Base-by-base conservation (phyloP, 2,329 filamentous ascomycete genomes). In the Rhynchosporium graminicola region DNA sequence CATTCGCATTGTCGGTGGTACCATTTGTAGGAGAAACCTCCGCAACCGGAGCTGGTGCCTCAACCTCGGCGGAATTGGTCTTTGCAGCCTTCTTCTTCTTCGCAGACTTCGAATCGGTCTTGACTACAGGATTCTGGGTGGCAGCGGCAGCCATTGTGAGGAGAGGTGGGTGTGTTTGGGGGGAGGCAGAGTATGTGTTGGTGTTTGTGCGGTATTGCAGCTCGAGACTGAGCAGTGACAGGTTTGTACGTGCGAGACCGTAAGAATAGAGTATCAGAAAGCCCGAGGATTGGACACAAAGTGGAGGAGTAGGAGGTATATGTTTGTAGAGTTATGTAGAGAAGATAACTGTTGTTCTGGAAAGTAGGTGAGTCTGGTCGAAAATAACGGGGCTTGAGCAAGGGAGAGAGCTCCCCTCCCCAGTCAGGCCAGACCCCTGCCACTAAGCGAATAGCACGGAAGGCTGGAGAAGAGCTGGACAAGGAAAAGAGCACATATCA, bases 61-160 rank as follows among this genome's bases (percentile, higher is more conserved):
- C 83, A 46, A 82, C 79, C 31, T 84, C 81, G 61, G 83, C 80
- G 48, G 84, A 86, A 62, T 83, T 80, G 72, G 75, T 75, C 79
- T 82, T 85, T 67, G 81, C 74, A 59, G 76, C 78, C 80, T 86
- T 86, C 83, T 90, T 90, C 82, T 88, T 89, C 79, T 83, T 86
- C 67, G 85, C 81, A 65, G 83, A 81, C 79, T 90, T 89, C 70
- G 87, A 81, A 69, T 89, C 84, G 70, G 82, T 75, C 72, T 82
- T 81, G 68, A 81, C 78, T 70, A 83, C 80, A 68, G 88, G 82
- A 78, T 88, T 88, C 75, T 86, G 83, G 71, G 85, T 80, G 67
- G 83, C 76, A 69, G 86, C 74, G 60, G 86, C 80, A 76, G 91
- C 83, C 89, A 92, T 90, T 68, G 70, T 73, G 60, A 15, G n/a